phyloP scores from a whole-genome alignment of 257 asterid species.

The Solanum bulbocastanum region DNA sequence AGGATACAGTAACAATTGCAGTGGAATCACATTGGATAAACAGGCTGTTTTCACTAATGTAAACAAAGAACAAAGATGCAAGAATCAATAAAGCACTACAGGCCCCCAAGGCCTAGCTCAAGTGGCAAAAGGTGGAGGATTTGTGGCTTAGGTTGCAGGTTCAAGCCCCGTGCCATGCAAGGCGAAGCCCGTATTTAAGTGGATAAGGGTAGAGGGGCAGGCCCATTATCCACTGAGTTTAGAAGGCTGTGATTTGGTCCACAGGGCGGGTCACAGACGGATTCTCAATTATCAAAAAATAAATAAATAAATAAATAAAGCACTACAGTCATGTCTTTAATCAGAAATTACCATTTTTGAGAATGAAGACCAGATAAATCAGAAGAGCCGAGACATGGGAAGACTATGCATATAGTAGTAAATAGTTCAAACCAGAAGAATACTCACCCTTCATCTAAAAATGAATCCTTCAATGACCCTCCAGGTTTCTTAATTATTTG shows the following conservation, averaged over 20 bases:
- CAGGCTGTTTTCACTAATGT: neutral
- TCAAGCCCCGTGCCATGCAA: no score
- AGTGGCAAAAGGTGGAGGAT: no score
- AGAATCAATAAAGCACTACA: neutral
- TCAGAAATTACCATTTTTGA: neutral
- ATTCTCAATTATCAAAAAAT: no score
- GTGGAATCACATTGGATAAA: neutral
- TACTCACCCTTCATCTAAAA: conserved; percentile 79
- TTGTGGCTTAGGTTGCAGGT: no score
- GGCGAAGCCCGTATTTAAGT: no score
- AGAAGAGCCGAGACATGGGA: neutral
- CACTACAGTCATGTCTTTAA: neutral
- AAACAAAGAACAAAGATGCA: neutral
- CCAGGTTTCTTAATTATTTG: conserved; percentile 94
- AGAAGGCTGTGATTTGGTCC: no score
- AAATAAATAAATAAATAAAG: no score
- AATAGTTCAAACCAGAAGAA: neutral
- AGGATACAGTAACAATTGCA: neutral
- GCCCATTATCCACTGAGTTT: no score
- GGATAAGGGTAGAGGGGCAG: no score
- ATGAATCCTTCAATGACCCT: conserved; percentile 79
- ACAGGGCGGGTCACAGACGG: no score
- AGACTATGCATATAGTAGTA: neutral
- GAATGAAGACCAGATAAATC: neutral
- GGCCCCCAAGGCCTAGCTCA: neutral